Conservation (phyloP, 345 rosid genomes). For the Populus tremula region DNA sequence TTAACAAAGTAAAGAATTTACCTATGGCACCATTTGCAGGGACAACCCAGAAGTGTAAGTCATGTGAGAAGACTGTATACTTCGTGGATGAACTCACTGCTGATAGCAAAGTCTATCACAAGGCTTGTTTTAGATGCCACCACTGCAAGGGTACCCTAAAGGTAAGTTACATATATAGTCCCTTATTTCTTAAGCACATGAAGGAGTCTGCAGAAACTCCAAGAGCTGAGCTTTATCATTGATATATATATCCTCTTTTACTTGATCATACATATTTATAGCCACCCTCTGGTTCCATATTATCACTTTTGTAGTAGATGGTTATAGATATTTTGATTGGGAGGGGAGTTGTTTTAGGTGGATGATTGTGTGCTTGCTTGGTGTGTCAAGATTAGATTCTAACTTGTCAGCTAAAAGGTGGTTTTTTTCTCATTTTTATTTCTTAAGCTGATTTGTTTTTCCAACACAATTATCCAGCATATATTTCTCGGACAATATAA, state of each 20-base stretch:
- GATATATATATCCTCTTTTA: neutral
- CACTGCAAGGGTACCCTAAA: conserved; percentile 54
- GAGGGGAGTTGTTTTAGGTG: neutral
- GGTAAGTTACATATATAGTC: conserved; percentile 9
- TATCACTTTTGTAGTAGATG: neutral
- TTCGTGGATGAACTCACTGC: conserved; percentile 49
- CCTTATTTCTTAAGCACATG: neutral
- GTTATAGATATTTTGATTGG: neutral
- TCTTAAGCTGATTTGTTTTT: neutral
- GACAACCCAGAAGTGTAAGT: conserved; percentile 52
- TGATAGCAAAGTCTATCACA: conserved; percentile 46
- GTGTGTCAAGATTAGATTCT: neutral
- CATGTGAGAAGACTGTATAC: conserved; percentile 53
- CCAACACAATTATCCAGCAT: neutral
- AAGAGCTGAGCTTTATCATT: neutral
- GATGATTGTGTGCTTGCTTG: conserved; percentile 17
- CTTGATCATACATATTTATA: neutral
- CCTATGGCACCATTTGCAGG: conserved; percentile 45
- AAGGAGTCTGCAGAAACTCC: neutral
- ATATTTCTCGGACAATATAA: neutral
- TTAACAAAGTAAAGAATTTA: neutral
- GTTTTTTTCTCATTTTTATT: neutral
- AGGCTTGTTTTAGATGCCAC: conserved; percentile 50
- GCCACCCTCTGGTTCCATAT: neutral
- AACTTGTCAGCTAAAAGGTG: neutral